These are phyloP conservation scores for Colletotrichum sp. DNA, from an alignment of 2,329 filamentous ascomycete genomes.

Conservation along the genomic window DNA sequence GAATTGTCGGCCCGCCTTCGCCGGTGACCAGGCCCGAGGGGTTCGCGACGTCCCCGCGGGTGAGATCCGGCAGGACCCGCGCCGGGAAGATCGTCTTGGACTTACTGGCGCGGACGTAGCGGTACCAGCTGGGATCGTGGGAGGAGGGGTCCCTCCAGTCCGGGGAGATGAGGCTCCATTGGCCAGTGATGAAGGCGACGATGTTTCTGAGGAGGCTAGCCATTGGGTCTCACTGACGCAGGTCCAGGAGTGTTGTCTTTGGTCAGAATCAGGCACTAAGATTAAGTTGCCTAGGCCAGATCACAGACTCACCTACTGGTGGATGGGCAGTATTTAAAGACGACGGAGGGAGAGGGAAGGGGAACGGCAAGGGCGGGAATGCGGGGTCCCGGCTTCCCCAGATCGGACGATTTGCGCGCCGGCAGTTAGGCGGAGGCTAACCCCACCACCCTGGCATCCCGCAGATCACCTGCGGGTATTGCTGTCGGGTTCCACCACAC, in stretches of 20 bases:
- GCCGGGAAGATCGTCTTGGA: conserved; percentile 33
- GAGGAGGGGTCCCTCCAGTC: background rate
- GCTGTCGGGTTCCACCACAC: background rate
- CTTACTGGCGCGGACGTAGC: conserved; percentile 42
- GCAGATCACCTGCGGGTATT: background rate
- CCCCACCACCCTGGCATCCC: background rate
- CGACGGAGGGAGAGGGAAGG: background rate
- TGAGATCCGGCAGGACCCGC: conserved; percentile 33
- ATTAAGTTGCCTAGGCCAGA: background rate
- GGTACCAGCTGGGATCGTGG: conserved; percentile 36
- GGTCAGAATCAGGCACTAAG: background rate
- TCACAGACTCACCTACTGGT: background rate
- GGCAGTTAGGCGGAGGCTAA: background rate
- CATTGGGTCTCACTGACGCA: background rate
- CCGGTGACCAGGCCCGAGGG: conserved; percentile 34
- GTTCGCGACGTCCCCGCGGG: conserved; percentile 41
- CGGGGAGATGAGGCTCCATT: background rate
- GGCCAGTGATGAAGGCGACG: background rate
- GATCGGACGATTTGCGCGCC: conserved; percentile 6
- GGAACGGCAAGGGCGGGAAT: background rate
- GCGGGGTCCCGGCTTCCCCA: conserved; percentile 14
- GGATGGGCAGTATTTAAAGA: background rate
- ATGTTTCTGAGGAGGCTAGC: background rate
- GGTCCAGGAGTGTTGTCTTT: background rate
- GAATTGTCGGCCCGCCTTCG: conserved; percentile 29